Base-by-base conservation (phyloP, 345 rosid species). In the Camelina laxa region DNA sequence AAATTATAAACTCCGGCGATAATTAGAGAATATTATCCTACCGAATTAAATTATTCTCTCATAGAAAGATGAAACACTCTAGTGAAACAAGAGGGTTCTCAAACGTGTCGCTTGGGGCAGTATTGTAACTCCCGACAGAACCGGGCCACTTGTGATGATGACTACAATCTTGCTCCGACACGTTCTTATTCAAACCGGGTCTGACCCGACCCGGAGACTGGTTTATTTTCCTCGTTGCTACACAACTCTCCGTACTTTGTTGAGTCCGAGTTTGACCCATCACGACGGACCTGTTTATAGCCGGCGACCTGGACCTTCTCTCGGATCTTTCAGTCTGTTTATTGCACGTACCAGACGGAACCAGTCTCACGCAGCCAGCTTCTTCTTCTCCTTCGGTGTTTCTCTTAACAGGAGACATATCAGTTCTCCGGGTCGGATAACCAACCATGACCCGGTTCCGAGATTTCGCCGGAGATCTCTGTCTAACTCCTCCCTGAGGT, bases 41-140 rank as follows among this genome's bases (percentile, higher is more conserved):
- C 31, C 78, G 42, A 42, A 36, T 27, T 27, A 59, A 17, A 33
- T n/a, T 2, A 10, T 35, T 55, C 20, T 49, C 39, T 72, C 56
- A 94, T 5, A 94, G 89, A 62, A 91, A 94, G 68, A 94, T 91
- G 78, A 91, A 94, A 74, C 97, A 91, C 83, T 91, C 98, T 64
- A 94, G 67, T 0, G 97, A 88, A 10, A 91, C 97, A 10, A 81
- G 91, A 67, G 97, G 98, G 74, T 91, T 90, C 60, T 90, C 96
- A 12, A 90, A 85, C 14, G 89, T 84, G 75, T 89, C 96, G 2
- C 80, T 80, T 31, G 78, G 27, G 54, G 74, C 12, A 72, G 42
- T 53, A 38, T 45, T 19, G 60, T 35, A 33, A 44, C 53, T 41
- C 10, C 13, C 62, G 1, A 38, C 33, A 9, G 30, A 50, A 30